Percentiles rank a stretch among this genome's conserved stretches.
These are phyloP conservation scores for Serendipita vermifera DNA, from an alignment of 768 basidiomycete species.

Conservation along the genomic window DNA sequence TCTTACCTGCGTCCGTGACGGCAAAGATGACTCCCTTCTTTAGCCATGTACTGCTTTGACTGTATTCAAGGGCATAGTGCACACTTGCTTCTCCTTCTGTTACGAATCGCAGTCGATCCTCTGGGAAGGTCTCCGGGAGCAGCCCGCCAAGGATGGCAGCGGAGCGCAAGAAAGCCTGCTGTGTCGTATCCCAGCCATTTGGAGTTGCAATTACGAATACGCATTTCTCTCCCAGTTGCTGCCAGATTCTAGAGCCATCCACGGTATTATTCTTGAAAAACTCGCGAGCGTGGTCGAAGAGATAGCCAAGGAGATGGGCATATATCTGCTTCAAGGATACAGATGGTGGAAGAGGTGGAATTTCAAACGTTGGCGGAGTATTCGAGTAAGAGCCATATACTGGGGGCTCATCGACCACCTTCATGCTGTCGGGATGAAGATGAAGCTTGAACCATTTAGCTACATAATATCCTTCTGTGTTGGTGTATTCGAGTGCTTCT, in stretches of 20 bases:
- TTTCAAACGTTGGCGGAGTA: background rate
- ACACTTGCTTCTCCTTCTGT: slow-evolving; percentile 8
- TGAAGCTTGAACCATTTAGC: slow-evolving; percentile 11
- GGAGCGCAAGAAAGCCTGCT: slow-evolving; percentile 8
- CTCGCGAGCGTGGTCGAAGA: background rate
- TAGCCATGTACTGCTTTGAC: background rate
- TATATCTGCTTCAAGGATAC: slow-evolving; percentile 11
- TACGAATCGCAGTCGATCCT: background rate
- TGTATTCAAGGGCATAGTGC: slow-evolving; percentile 5
- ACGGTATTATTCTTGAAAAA: slow-evolving; percentile 5
- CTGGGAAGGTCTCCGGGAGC: slow-evolving; percentile 3
- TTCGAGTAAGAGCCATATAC: background rate
- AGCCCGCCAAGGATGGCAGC: background rate
- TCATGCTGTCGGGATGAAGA: slow-evolving; percentile 6
- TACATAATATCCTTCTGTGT: slow-evolving; percentile 1
- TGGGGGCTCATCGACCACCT: slow-evolving; percentile 1
- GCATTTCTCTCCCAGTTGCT: background rate
- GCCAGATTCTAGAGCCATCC: slow-evolving; percentile 8
- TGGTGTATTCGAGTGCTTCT: slow-evolving; percentile 4
- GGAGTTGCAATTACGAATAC: slow-evolving; percentile 4
- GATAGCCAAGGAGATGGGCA: slow-evolving; percentile 5
- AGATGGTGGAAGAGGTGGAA: background rate
- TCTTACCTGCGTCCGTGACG: no score
- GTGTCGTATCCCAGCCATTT: slow-evolving; percentile 9
- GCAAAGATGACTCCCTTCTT: slow-evolving; percentile 5